Evolutionary conservation across 2,329 filamentous ascomycete species (phyloP).

Genomic region (Dactylellina leptospora): DNA sequence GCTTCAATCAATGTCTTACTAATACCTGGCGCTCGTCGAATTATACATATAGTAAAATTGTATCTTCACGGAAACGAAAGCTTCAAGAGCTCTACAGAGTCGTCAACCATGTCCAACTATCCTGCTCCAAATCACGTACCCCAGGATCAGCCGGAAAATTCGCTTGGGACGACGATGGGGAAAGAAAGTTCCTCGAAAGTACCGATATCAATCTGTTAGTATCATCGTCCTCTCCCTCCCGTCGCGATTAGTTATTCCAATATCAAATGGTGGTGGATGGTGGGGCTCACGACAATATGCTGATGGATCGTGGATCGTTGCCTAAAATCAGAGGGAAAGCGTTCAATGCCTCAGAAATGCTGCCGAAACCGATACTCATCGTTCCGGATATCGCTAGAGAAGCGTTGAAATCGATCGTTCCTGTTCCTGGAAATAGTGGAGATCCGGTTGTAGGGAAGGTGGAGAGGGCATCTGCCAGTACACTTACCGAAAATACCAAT

Average conservation of each 20-base stretch:
- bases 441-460: not conserved
- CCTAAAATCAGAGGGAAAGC: slow-evolving; percentile 42
- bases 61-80: slow-evolving; percentile 88
- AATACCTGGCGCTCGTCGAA: slow-evolving; percentile 57
- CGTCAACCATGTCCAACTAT: slow-evolving; percentile 69
- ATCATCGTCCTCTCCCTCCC: not conserved
- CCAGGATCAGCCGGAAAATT: slow-evolving; percentile 62
- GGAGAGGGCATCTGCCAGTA: not conserved
- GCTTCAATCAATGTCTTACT: not conserved
- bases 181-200: slow-evolving; percentile 56
- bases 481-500: not conserved
- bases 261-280: too few relatives aligned
- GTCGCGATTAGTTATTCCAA: not conserved
- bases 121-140: slow-evolving; percentile 68
- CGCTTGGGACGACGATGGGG: slow-evolving; percentile 60
- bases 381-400: slow-evolving; percentile 34
- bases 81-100: slow-evolving; percentile 84
- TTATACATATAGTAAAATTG: slow-evolving; percentile 70
- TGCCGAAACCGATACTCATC: slow-evolving; percentile 30
- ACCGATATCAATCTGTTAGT: slow-evolving; percentile 56
- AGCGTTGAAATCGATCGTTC: slow-evolving; percentile 33
- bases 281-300: slow-evolving; percentile 2
- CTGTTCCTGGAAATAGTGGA: slow-evolving; percentile 10
- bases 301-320: slow-evolving; percentile 17
- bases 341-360: slow-evolving; percentile 51